phyloP scores from a whole-genome alignment of 768 basidiomycete species.

The Rhodotorula sphaerocarpa region DNA sequence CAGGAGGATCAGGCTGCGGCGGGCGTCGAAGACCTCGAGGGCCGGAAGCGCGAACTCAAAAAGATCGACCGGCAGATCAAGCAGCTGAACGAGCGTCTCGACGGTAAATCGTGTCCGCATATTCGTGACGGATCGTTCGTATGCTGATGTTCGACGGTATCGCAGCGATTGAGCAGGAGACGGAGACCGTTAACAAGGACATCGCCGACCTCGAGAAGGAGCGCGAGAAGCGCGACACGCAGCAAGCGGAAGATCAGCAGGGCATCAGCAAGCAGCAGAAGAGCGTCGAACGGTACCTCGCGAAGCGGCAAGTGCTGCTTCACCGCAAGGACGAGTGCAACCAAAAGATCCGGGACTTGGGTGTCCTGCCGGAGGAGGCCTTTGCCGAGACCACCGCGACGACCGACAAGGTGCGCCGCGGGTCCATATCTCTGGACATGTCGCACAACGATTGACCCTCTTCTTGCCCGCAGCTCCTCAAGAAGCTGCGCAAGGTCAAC shows the following conservation, averaged over 20 bases:
- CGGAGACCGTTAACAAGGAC: conserved; percentile 21
- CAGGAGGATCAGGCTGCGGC: conserved; percentile 42
- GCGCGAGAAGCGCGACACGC: conserved; percentile 67
- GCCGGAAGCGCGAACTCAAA: conserved; percentile 61
- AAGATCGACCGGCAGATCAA: conserved; percentile 61
- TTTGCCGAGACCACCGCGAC: conserved; percentile 68
- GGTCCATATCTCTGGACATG: background rate
- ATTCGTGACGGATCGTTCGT: background rate
- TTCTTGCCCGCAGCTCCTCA: conserved; percentile 59
- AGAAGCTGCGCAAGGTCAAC: conserved; percentile 83
- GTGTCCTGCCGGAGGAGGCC: conserved; percentile 92
- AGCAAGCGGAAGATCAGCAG: conserved; percentile 78
- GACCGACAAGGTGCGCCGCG: conserved; percentile 64
- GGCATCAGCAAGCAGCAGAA: conserved; percentile 87
- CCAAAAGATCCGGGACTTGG: conserved; percentile 88
- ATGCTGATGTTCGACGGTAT: conserved; percentile 52
- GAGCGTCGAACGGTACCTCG: conserved; percentile 85
- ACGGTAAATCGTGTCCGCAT: conserved; percentile 47
- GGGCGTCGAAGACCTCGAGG: conserved; percentile 60
- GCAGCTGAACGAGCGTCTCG: conserved; percentile 55
- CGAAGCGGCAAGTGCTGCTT: conserved; percentile 77
- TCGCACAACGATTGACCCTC: too few relatives aligned
- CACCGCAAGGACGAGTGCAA: conserved; percentile 88
- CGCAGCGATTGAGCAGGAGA: conserved; percentile 44
- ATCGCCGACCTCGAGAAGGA: conserved; percentile 41